phyloP scores from a whole-genome alignment of 371 early-diverging fungal species.

The Rhizopus sp. region DNA sequence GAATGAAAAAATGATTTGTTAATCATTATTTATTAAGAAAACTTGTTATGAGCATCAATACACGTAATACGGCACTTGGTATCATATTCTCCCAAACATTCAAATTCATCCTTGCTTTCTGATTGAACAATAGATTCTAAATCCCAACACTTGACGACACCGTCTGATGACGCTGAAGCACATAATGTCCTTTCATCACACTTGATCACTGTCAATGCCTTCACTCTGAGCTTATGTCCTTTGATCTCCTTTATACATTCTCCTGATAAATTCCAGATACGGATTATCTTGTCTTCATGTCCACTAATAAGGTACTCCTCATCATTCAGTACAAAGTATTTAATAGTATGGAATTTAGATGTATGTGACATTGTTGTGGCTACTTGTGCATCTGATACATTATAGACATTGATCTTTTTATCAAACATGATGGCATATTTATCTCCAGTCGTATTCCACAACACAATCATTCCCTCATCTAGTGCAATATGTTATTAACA shows the following conservation, averaged over 20 bases:
- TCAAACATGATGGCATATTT: constrained; percentile 79
- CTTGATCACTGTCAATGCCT: constrained; percentile 42
- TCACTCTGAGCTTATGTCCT: constrained; percentile 62
- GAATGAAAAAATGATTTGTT: no score
- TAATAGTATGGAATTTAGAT: constrained; percentile 51
- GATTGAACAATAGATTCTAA: constrained; percentile 38
- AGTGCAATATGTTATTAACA: not conserved
- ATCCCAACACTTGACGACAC: constrained; percentile 73
- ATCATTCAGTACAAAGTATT: constrained; percentile 43
- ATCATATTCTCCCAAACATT: constrained; percentile 63
- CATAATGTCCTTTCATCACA: constrained; percentile 47
- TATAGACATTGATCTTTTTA: constrained; percentile 70
- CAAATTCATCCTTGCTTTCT: constrained; percentile 19
- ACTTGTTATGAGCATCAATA: constrained; percentile 46
- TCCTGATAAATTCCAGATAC: constrained; percentile 66
- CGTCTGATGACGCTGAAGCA: constrained; percentile 72
- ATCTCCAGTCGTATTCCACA: constrained; percentile 77
- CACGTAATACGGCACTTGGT: constrained; percentile 72
- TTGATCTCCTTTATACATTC: constrained; percentile 54
- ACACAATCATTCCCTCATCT: constrained; percentile 65
- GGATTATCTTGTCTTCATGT: constrained; percentile 72
- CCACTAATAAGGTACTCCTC: constrained; percentile 69
- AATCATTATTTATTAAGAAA: constrained; percentile 12
- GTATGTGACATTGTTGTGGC: constrained; percentile 50
- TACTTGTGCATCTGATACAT: constrained; percentile 62